Evolutionary conservation across 805 yeast species (phyloP).

Genomic region (Cyberlindnera maritima): DNA sequence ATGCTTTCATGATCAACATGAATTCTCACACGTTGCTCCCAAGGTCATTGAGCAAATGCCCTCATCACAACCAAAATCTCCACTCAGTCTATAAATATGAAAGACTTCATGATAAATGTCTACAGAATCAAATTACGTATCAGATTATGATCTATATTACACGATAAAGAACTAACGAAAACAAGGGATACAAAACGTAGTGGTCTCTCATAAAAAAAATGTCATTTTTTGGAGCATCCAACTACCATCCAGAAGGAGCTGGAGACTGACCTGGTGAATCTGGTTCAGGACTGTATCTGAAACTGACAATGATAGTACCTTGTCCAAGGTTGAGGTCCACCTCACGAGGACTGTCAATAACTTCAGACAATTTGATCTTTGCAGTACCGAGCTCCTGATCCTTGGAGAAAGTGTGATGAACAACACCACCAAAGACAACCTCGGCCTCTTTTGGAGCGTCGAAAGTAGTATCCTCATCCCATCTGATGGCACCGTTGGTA

Average conservation of each 20-base stretch:
- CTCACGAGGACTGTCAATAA: constrained; percentile 43
- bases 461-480: constrained; percentile 68
- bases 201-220: neutral
- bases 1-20: too few species aligned
- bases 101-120: too few species aligned
- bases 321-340: constrained; percentile 36
- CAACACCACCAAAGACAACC: constrained; percentile 57
- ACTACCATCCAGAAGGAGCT: constrained; percentile 22
- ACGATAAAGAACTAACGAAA: neutral
- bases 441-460: constrained; percentile 61
- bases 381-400: constrained; percentile 62
- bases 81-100: too few species aligned
- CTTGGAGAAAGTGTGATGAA: constrained; percentile 73
- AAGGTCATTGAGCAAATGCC: too few species aligned
- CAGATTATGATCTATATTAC: neutral
- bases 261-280: constrained; percentile 18
- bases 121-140: too few species aligned
- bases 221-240: neutral
- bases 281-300: constrained; percentile 33
- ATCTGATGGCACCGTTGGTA: constrained; percentile 42
- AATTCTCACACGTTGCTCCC: too few species aligned
- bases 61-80: too few species aligned
- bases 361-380: constrained; percentile 49
- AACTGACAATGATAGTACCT: constrained; percentile 43
- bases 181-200: neutral